Evolutionary conservation across 1,139 yeast species (phyloP).

Genomic region (Sugiyamaella pinicola): DNA sequence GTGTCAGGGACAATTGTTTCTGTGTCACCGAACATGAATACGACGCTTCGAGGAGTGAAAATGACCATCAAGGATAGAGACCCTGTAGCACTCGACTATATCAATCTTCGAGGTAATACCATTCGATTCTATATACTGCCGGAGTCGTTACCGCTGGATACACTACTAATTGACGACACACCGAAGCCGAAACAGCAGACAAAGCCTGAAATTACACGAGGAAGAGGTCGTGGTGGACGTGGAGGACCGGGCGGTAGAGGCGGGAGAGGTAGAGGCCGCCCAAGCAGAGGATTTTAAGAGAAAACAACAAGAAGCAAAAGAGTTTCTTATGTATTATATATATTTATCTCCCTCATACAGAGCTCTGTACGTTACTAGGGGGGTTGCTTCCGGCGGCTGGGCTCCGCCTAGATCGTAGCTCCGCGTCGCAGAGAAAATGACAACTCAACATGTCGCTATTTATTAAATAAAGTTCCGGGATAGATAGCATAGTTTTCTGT

Average conservation of each 20-base stretch:
- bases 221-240: constrained; percentile 39
- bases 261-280: constrained; percentile 38
- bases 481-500: constrained; percentile 8
- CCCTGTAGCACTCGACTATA: constrained; percentile 72
- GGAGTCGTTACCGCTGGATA: constrained; percentile 82
- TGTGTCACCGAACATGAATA: constrained; percentile 92
- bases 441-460: not conserved
- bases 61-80: constrained; percentile 73
- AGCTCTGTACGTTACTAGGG: not conserved
- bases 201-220: constrained; percentile 24
- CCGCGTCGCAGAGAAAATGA: too few species aligned
- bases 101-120: constrained; percentile 88
- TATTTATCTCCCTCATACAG: constrained; percentile 5
- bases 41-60: constrained; percentile 78
- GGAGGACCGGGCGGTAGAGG: constrained; percentile 38
- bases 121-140: constrained; percentile 85
- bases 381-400: too few species aligned
- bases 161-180: constrained; percentile 63
- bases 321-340: constrained; percentile 5
- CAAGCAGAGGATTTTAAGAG: constrained; percentile 34
- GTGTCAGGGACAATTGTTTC: constrained; percentile 71
- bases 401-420: too few species aligned
- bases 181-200: constrained; percentile 46
- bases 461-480: constrained; percentile 8
- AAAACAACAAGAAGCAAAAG: not conserved